A percentile compares a stretch with the other conserved stretches of the same genome.
Evolutionary conservation across 495 filamentous ascomycete genomes (phyloP).

Genomic region (Aspergillus avenaceus): DNA sequence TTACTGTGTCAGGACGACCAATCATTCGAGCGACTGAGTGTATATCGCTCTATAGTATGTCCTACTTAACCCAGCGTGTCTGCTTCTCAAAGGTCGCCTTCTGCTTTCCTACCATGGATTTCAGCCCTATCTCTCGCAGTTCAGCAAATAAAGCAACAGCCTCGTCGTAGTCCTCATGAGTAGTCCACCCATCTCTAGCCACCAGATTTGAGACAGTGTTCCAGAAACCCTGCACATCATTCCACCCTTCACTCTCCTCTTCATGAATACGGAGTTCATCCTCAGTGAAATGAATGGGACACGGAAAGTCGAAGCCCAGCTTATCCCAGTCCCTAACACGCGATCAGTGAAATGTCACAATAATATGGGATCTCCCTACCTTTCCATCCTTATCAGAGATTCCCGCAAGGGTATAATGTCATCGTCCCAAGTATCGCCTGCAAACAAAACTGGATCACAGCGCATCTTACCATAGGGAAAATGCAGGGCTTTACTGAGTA

Average conservation of each 20-base stretch:
- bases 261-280: slow-evolving; percentile 20
- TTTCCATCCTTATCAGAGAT: slow-evolving; percentile 21
- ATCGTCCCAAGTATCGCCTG: slow-evolving; percentile 24
- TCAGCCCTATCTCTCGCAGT: slow-evolving; percentile 13
- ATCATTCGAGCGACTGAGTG: too few relatives aligned
- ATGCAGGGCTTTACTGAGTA: slow-evolving; percentile 11
- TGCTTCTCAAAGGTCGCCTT: slow-evolving; percentile 14
- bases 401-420: slow-evolving; percentile 24
- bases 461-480: slow-evolving; percentile 9
- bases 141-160: slow-evolving; percentile 13
- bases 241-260: slow-evolving; percentile 22
- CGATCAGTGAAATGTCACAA: neutral
- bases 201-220: slow-evolving; percentile 14
- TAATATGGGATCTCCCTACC: slow-evolving; percentile 6
- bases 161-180: slow-evolving; percentile 13
- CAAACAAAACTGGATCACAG: slow-evolving; percentile 19
- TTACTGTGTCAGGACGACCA: too few relatives aligned
- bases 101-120: slow-evolving; percentile 16
- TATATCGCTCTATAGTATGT: too few relatives aligned
- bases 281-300: slow-evolving; percentile 22
- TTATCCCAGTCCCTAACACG: slow-evolving; percentile 19
- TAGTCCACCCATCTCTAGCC: slow-evolving; percentile 22
- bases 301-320: slow-evolving; percentile 19
- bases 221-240: slow-evolving; percentile 23
- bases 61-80: slow-evolving; percentile 17